A percentile compares a stretch with the other conserved stretches of the same genome.
Conservation (phyloP, 129 eudicot genomes). For the Calendula officinalis region DNA sequence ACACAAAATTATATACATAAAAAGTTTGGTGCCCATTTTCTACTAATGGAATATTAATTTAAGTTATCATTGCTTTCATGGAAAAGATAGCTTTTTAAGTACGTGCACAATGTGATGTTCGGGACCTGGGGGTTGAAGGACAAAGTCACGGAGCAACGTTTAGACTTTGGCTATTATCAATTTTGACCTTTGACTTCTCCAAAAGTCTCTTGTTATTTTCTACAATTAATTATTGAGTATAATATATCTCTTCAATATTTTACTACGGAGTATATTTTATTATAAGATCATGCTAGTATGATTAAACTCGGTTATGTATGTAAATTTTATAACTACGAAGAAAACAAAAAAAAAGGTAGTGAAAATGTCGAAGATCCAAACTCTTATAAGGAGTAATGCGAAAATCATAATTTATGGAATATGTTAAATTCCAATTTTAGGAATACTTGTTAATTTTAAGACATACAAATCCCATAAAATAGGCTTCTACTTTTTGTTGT, state of each 20-base stretch:
- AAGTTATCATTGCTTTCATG: slow-evolving; percentile 31
- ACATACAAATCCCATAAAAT: slow-evolving; percentile 16
- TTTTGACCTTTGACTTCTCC: slow-evolving; percentile 26
- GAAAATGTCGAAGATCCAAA: slow-evolving; percentile 13
- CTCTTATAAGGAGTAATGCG: not conserved
- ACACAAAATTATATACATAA: no score
- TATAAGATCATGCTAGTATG: not conserved
- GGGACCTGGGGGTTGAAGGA: slow-evolving; percentile 47
- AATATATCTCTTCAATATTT: not conserved
- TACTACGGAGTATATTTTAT: no score
- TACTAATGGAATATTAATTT: not conserved
- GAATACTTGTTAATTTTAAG: slow-evolving; percentile 23
- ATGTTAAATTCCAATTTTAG: slow-evolving; percentile 27
- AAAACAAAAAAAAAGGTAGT: slow-evolving; percentile 2
- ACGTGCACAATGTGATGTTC: slow-evolving; percentile 42
- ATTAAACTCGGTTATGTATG: not conserved
- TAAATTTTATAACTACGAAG: not conserved
- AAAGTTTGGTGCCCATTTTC: slow-evolving; percentile 8
- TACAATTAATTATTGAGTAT: slow-evolving; percentile 8
- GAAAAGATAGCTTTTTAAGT: slow-evolving; percentile 26
- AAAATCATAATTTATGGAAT: slow-evolving; percentile 28
- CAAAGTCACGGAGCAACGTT: slow-evolving; percentile 30
- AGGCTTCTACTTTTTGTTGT: slow-evolving; percentile 29
- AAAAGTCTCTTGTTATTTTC: slow-evolving; percentile 6
- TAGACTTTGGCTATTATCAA: slow-evolving; percentile 26